Percentiles rank a stretch among this genome's conserved stretches.
These are phyloP conservation scores for Calonectria naviculata DNA, from an alignment of 2,329 filamentous ascomycete species.

Conservation along the genomic window DNA sequence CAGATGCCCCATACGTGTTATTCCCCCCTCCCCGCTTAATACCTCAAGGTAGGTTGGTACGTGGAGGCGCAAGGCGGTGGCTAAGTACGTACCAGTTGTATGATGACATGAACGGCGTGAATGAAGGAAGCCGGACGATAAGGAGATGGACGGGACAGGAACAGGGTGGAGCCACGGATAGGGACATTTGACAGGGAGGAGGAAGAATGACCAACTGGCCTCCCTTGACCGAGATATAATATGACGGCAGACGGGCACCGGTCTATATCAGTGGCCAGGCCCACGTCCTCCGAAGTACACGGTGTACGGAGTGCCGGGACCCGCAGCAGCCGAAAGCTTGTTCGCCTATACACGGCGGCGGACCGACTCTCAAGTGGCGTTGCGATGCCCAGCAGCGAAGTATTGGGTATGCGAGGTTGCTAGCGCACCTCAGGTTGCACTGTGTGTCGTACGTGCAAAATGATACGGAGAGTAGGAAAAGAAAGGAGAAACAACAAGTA, in stretches of 20 bases:
- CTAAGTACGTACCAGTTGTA: conserved; percentile 11
- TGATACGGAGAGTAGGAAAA: conserved; percentile 16
- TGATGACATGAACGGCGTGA: conserved; percentile 4
- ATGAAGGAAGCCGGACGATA: background rate
- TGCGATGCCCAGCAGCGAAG: background rate
- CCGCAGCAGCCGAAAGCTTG: conserved; percentile 18
- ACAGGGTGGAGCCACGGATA: background rate
- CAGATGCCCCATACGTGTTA: background rate
- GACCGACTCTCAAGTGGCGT: background rate
- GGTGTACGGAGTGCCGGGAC: conserved; percentile 20
- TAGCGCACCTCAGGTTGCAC: conserved; percentile 7
- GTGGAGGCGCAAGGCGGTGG: conserved; percentile 2
- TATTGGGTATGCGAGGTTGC: conserved; percentile 1
- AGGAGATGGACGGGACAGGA: background rate
- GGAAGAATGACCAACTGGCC: background rate
- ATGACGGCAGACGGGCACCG: conserved; percentile 13
- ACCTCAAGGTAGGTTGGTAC: conserved; percentile 1
- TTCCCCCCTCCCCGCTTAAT: background rate
- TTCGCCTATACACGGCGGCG: conserved; percentile 11
- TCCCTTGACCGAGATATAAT: conserved; percentile 12
- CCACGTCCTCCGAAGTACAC: conserved; percentile 7
- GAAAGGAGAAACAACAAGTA: conserved; percentile 19
- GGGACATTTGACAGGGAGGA: background rate
- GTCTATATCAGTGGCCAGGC: conserved; percentile 8
- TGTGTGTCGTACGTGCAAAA: conserved; percentile 5